Evolutionary conservation across 2,329 filamentous ascomycete species (phyloP), one percentile per base, ranked within the genome.

Genomic region (Penicillium sp.): DNA sequence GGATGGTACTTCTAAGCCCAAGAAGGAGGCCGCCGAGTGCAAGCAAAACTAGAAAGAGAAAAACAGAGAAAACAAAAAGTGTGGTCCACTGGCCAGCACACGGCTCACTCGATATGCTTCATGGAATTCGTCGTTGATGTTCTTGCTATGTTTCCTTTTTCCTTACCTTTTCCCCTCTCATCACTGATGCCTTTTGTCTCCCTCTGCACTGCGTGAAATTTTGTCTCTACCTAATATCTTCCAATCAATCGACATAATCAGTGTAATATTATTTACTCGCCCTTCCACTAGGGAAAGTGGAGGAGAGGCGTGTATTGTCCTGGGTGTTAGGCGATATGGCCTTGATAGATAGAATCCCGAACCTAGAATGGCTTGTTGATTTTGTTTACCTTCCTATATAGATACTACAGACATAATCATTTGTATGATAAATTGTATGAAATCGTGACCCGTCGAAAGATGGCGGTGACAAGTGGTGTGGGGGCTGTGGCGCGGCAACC

Each of bases 11-110:
- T 87, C 89, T 67, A 95, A 93, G 83, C 91, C 92, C 56, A 95
- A 95, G 83, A 91, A 94, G 79, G 91, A 96, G 79, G 87, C 91
- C 65, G 90, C 92, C 65, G 92, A 96, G 81, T 96, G 92, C 86
- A 96, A 96, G 84, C 91, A 95, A 80, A 95, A 90, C 80, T 96
- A 82, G 78, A 57, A 75, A 33, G 46, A 51, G 37, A 49, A 52
- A 37, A 48, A 44, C 27, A 56, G 31, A 46, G 29, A 46, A 33
- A 54, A 49, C 56, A 51, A 57, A 59, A 56, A 55, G 53, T 52
- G 29, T 52, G 51, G 54, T 56, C 22, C 40, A 23, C 15, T 41
- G 37, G n/a, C 29, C 26, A 49, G 47, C 52, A 53, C 51, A 51
- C 51, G 53, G 58, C 65, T 63, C 66, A 63, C 62, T 52, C 68